Evolutionary conservation across 2,329 filamentous ascomycete species (phyloP), one percentile per base, ranked within the genome.

Genomic region (Fusarium humuli): DNA sequence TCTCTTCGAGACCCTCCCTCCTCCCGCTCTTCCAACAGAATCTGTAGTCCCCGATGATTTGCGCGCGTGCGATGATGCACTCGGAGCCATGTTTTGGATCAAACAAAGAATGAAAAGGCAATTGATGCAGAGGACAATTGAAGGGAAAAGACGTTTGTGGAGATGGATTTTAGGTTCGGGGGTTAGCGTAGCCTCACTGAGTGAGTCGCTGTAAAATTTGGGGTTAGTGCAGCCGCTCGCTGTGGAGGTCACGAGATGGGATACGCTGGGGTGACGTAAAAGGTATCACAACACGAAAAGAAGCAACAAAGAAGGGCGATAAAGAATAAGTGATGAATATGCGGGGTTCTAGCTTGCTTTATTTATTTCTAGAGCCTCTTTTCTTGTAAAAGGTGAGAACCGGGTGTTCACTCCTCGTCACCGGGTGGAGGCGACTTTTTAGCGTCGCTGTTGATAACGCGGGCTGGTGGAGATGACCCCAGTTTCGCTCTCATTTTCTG

Each of bases 1-100:
- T 54, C 73, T 63, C 41, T 75, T 75, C 1, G 73, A 71, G 3
- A 75, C 73, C n/a, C 73, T 67, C 12, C 71, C 70, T 34, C 62
- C 57, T 22, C 55, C 48, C n/a, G 27, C 49, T 46, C 53, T 42
- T n/a, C 62, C 67, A 25, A 46, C 45, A 16, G 64, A 61, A 20
- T 73, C 65, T 12, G 57, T 56, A 12, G 67, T 48, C 6, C 34
- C 57, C 18, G 70, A 73, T 5, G 67, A 32, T 49, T 71, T 71
- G 29, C 71, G 61, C 14, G 58, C 23, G 29, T 73, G 70, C 5
- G 69, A 66, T 30, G 65, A 61, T 8, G 72, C 56, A 41, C 57
- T 61, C 30, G 73, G 63, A 8, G 73, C 65, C 73, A 75, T 75
- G 12, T 12, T 27, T 29, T 12, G 22, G 14, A 37, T 25, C 2